Evolutionary conservation across 2,329 filamentous ascomycete species (phyloP), one percentile per base, ranked within the genome.

Genomic region (Dothidotthia symphoricarpi): DNA sequence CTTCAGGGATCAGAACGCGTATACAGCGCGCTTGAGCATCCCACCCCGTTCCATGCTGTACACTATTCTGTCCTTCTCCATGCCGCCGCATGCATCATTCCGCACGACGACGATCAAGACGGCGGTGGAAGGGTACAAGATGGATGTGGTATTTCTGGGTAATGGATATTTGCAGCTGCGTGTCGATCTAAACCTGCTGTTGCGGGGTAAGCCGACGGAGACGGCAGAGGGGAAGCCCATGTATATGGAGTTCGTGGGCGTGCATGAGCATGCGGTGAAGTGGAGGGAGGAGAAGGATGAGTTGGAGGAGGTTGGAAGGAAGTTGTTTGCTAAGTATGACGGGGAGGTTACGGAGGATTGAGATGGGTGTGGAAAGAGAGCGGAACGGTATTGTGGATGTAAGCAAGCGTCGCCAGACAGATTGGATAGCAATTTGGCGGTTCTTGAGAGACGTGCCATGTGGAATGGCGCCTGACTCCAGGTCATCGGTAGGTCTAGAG

Each of bases 11-110:
- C n/a, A 34, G 0, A 33, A 43, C 9, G 17, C 31, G 2, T 63
- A 48, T 31, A 62, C 53, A 1, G 62, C 59, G 4, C 51, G 52
- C 2, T 39, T 65, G 6, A 45, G 25, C 16, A 43, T 63, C 16
- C 59, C 59, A 0, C 61, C 62, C 3, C 57, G 61, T n/a, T 41
- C 47, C 4, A 52, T 57, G 50, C 26, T 47, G 3, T 64, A 41
- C 34, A 29, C 39, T 1, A 45, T 57, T 1, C 36, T 33, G 2
- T 12, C 42, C 1, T 63, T 64, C 24, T 7, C 35, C 1, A 43
- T 37, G 1, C 59, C 59, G 24, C 56, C 59, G 6, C 59, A 65
- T 31, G 62, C 62, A 0, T 48, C 45, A 1, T 62, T 62, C 25
- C 51, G 59, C 8, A 28, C 34, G 2, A 53, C 41, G 4, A 34